Evolutionary conservation across 1,139 yeast genomes (phyloP), one percentile per base, ranked within the genome.

Genomic region (Kodamaea plutei): DNA sequence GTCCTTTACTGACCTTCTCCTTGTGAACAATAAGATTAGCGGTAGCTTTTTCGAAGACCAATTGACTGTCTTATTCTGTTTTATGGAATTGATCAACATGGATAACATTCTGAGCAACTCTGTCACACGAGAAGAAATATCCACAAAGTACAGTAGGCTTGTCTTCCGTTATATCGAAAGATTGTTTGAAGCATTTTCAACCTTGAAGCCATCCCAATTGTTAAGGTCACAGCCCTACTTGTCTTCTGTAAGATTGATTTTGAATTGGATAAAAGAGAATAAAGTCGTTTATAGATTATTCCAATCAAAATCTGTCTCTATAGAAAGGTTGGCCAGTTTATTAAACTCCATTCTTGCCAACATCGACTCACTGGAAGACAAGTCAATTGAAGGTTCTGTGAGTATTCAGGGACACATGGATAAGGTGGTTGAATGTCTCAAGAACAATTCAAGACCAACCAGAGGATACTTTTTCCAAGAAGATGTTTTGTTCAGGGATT

Each of bases 401-500:
- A 33, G 29, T 15, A n/a, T n/a, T n/a, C 25, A 31, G 17, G 25
- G 11, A 5, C 16, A 30, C 13, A 20, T 28, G 5, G 37, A 24
- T 5, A 25, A 26, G 15, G 22, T 41, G 5, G n/a, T 22, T 7
- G 43, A 42, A 10, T 29, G 42, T 8, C 28, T 50, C 9, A 36
- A 36, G 8, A 16, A 40, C 2, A 36, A 39, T 6, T 29, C 47
- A 1, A 36, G 59, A 24, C 70, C 72, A 2, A 37, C 50, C n/a
- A 62, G 89, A 50, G 49, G 54, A 2, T 73, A 76, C 40, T 73
- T 70, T 35, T 81, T 79, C 45, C 54, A 61, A 25, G 91, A 82
- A 44, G 93, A 83, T 56, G 75, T 80, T 7, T 55, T 66, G 10
- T 58, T 79, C 38, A 73, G 74, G 38, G 88, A 79, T 36, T 79